phyloP scores from a whole-genome alignment of 2,329 filamentous ascomycete species.

The Aspergillus fischeri region DNA sequence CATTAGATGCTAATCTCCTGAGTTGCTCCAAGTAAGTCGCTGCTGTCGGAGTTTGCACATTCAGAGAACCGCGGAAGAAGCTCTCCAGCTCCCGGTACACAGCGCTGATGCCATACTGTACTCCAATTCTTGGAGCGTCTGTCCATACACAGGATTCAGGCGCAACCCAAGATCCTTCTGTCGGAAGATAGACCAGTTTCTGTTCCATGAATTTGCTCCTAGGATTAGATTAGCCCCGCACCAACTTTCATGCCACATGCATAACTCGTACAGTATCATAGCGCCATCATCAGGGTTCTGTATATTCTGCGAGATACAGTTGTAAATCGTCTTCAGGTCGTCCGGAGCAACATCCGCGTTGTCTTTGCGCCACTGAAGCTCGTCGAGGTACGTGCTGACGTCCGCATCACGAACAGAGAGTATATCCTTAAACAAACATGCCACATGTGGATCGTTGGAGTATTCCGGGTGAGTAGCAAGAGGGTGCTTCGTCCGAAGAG shows the following conservation, averaged over 20 bases:
- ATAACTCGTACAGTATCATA: too few species aligned
- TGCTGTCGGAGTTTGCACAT: background rate
- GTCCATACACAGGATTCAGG: slow-evolving; percentile 1
- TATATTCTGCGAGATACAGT: too few species aligned
- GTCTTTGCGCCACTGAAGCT: background rate
- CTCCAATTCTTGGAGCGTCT: background rate
- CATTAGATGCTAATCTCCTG: background rate
- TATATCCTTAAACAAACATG: background rate
- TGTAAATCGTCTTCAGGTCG: too few species aligned
- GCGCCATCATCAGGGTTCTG: too few species aligned
- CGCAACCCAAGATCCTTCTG: background rate
- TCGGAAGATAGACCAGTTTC: background rate
- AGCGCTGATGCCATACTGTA: background rate
- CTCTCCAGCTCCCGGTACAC: background rate
- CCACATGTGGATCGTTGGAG: background rate
- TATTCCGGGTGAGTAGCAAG: slow-evolving; percentile 1
- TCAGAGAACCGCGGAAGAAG: background rate
- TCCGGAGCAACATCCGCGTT: too few species aligned
- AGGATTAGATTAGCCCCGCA: too few species aligned
- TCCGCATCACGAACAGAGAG: slow-evolving; percentile 2
- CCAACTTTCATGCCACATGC: too few species aligned
- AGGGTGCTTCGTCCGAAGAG: background rate
- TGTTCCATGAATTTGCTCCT: too few species aligned
- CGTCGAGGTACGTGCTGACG: background rate
- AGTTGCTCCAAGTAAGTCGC: slow-evolving; percentile 1